Conservation (phyloP, 2,329 filamentous ascomycete genomes). For the Cladosporium colombiae region DNA sequence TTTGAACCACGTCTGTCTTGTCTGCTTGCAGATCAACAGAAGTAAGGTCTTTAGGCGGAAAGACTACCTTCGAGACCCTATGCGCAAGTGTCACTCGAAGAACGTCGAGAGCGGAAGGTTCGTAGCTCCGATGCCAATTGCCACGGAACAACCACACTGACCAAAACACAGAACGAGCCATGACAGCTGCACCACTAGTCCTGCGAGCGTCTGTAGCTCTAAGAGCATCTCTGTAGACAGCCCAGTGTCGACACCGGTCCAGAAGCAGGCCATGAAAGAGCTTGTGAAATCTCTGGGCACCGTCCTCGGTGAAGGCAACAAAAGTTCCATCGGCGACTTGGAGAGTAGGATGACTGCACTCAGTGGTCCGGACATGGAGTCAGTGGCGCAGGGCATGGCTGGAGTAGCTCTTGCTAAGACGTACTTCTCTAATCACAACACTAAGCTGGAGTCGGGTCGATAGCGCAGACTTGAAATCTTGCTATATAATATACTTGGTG, state of each 20-base stretch:
- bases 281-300: not conserved
- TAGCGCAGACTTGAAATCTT: not conserved
- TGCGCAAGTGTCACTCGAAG: conserved; percentile 10
- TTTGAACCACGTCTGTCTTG: not conserved
- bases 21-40: not conserved
- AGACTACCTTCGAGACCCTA: conserved; percentile 5
- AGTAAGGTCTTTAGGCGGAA: conserved; percentile 4
- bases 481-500: not conserved
- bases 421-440: not conserved
- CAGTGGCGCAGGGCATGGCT: conserved; percentile 5
- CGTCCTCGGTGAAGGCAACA: not conserved
- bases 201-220: not conserved
- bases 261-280: conserved; percentile 11
- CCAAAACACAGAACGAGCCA: not conserved
- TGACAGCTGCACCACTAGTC: not conserved
- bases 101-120: not conserved
- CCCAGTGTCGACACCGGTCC: not conserved
- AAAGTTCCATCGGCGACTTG: not conserved
- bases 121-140: not conserved
- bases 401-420: conserved; percentile 6
- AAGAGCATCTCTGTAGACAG: too few relatives aligned
- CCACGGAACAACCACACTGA: not conserved
- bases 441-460: not conserved
- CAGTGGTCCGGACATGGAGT: conserved; percentile 1
- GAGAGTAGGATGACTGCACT: not conserved